Percentiles rank a stretch among this genome's conserved stretches.
These are phyloP conservation scores for Mycena capillaripes DNA, from an alignment of 768 basidiomycete genomes.

Conservation along the genomic window DNA sequence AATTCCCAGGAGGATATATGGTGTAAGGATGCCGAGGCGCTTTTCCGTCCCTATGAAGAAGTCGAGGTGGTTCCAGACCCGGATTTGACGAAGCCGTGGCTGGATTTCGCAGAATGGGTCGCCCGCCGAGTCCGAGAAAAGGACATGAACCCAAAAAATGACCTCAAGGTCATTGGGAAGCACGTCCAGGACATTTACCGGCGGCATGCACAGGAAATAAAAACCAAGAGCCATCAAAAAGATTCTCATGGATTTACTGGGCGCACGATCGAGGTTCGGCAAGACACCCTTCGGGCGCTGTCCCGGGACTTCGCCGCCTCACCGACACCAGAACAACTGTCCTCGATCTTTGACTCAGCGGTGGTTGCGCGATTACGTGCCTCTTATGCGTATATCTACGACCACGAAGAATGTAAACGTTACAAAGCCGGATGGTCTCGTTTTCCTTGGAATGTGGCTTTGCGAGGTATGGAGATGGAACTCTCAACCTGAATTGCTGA, in stretches of 20 bases:
- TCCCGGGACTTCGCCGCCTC: slow-evolving; percentile 56
- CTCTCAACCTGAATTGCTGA: background rate
- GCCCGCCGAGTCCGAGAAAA: slow-evolving; percentile 31
- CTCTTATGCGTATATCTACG: slow-evolving; percentile 64
- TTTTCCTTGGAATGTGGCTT: slow-evolving; percentile 68
- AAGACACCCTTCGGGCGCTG: slow-evolving; percentile 60
- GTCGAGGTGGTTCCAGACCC: slow-evolving; percentile 32
- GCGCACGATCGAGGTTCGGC: slow-evolving; percentile 58
- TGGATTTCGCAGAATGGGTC: slow-evolving; percentile 45
- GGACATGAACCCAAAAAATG: slow-evolving; percentile 42
- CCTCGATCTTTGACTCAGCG: slow-evolving; percentile 45
- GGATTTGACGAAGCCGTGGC: slow-evolving; percentile 53
- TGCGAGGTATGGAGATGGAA: slow-evolving; percentile 43
- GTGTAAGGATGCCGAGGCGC: slow-evolving; percentile 36
- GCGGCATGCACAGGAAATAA: slow-evolving; percentile 38
- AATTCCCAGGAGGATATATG: slow-evolving; percentile 30
- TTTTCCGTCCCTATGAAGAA: slow-evolving; percentile 36
- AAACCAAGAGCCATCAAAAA: background rate
- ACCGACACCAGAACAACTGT: slow-evolving; percentile 45
- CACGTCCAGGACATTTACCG: slow-evolving; percentile 56
- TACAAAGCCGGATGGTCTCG: slow-evolving; percentile 44
- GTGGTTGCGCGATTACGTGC: slow-evolving; percentile 57
- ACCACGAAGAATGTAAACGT: slow-evolving; percentile 36
- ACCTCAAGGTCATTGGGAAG: slow-evolving; percentile 51
- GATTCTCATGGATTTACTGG: slow-evolving; percentile 47